phyloP scores from a whole-genome alignment of 805 yeast genomes.

The Schwanniomyces pseudopolymorphus region DNA sequence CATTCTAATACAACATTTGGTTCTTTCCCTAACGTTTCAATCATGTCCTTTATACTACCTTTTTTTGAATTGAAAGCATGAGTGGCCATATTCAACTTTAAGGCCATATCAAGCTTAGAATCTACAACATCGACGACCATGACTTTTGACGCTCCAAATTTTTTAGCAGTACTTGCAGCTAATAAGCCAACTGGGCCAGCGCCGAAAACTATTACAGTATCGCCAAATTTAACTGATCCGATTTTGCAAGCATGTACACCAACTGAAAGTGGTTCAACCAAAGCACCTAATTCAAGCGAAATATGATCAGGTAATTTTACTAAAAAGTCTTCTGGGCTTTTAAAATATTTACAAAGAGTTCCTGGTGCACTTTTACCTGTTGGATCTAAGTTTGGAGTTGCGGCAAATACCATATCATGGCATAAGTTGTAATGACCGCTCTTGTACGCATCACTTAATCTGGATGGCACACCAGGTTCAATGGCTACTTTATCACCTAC shows the following conservation, averaged over 20 bases:
- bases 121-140: slow-evolving; percentile 71
- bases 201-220: slow-evolving; percentile 71
- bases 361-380: slow-evolving; percentile 58
- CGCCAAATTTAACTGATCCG: slow-evolving; percentile 63
- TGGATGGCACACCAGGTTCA: slow-evolving; percentile 86
- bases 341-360: slow-evolving; percentile 70
- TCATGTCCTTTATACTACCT: slow-evolving; percentile 35
- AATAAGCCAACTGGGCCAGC: slow-evolving; percentile 89
- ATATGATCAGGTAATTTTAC: slow-evolving; percentile 78
- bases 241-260: slow-evolving; percentile 78
- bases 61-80: slow-evolving; percentile 52
- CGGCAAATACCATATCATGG: slow-evolving; percentile 86
- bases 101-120: slow-evolving; percentile 65
- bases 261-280: slow-evolving; percentile 83
- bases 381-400: slow-evolving; percentile 72
- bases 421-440: slow-evolving; percentile 79
- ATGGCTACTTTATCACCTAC: slow-evolving; percentile 85
- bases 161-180: slow-evolving; percentile 68
- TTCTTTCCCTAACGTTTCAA: slow-evolving; percentile 37
- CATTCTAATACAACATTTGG: slow-evolving; percentile 76
- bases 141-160: slow-evolving; percentile 73
- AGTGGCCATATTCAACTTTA: slow-evolving; percentile 70
- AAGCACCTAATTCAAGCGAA: slow-evolving; percentile 80
- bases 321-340: slow-evolving; percentile 79
- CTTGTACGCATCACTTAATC: slow-evolving; percentile 73